Evolutionary conservation across 805 yeast genomes (phyloP).

Genomic region (Monosporozyma aerobia): DNA sequence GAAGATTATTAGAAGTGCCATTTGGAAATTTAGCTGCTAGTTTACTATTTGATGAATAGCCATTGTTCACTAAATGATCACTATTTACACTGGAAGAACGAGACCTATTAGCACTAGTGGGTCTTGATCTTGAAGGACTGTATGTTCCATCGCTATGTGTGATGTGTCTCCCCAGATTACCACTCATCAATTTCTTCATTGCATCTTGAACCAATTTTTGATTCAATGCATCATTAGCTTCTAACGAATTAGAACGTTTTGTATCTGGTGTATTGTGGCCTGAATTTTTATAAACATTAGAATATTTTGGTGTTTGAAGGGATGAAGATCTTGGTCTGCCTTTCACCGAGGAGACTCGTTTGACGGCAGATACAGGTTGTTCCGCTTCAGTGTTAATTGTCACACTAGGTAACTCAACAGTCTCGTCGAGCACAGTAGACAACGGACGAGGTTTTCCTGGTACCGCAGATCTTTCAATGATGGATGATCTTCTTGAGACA

Average conservation of each 20-base stretch:
- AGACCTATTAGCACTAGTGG: conserved; percentile 1
- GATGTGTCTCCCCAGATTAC: conserved; percentile 1
- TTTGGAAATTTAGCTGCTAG: neutral
- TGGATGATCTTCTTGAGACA: conserved; percentile 9
- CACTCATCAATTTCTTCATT: conserved; percentile 10
- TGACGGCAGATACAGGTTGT: neutral
- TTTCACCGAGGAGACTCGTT: conserved; percentile 1
- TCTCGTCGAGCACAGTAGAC: neutral
- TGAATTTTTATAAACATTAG: conserved; percentile 1
- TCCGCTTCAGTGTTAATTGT: neutral
- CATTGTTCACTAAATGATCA: neutral
- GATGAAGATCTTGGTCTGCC: conserved; percentile 28
- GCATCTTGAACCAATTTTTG: conserved; percentile 24
- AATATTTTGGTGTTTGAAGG: conserved; percentile 17
- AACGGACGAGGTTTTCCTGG: neutral
- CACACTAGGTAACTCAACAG: neutral
- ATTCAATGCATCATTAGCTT: conserved; percentile 20
- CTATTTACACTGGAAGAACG: conserved; percentile 4
- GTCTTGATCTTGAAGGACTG: neutral
- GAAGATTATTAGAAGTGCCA: neutral
- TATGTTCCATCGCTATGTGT: neutral
- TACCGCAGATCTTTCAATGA: neutral
- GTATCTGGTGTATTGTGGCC: conserved; percentile 1
- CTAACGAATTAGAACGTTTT: conserved; percentile 26
- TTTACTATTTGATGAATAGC: neutral